Conservation (phyloP, 2,329 filamentous ascomycete species). For the Xylariaceae sp. region DNA sequence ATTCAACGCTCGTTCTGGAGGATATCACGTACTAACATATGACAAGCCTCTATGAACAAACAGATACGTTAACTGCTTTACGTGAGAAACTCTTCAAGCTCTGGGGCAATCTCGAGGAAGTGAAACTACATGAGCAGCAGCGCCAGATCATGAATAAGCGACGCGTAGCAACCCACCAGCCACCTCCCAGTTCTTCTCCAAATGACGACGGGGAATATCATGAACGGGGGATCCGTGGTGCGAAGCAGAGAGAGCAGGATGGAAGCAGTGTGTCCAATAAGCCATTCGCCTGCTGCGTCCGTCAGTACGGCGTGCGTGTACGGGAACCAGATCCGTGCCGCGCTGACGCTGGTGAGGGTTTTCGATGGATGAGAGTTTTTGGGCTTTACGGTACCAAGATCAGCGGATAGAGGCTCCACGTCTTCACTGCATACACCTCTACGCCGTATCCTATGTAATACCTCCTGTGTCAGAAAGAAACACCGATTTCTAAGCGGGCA, state of each 20-base stretch:
- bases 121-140: conserved; percentile 43
- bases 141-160: conserved; percentile 26
- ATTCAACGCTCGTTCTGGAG: background rate
- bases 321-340: conserved; percentile 38
- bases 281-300: conserved; percentile 67
- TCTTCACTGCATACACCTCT: background rate
- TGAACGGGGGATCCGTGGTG: background rate
- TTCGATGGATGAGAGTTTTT: conserved; percentile 60
- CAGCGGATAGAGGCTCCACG: conserved; percentile 2
- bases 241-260: background rate
- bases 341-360: conserved; percentile 43
- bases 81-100: conserved; percentile 69
- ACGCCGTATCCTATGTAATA: background rate
- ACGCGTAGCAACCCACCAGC: conserved; percentile 27
- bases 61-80: conserved; percentile 47
- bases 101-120: conserved; percentile 83
- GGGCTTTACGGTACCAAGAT: conserved; percentile 63
- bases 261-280: conserved; percentile 42
- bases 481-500: background rate
- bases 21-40: conserved; percentile 8
- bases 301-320: conserved; percentile 62
- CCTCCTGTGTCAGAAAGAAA: background rate
- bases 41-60: conserved; percentile 53
- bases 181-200: conserved; percentile 38
- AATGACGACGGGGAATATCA: conserved; percentile 15